Evolutionary conservation across 75 land plant genomes (phyloP).

Genomic region (Isoetes taiwanensis): DNA sequence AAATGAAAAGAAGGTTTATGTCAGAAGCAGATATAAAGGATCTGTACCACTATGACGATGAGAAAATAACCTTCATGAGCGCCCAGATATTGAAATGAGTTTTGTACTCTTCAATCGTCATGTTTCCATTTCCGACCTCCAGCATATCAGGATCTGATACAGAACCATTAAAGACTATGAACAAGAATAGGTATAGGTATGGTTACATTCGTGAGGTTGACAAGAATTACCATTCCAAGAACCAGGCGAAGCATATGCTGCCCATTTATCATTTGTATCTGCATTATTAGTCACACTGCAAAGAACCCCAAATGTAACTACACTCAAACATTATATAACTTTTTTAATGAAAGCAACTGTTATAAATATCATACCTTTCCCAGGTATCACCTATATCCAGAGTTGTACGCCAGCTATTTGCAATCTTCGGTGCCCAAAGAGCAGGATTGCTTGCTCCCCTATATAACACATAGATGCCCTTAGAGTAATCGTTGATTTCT

Average conservation of each 20-base stretch:
- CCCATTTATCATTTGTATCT: constrained; percentile 4
- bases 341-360: not conserved
- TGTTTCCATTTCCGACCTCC: constrained; percentile 1
- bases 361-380: not conserved
- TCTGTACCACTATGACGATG: no score
- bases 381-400: not conserved
- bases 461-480: not conserved
- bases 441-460: not conserved
- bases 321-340: not conserved
- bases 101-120: not conserved
- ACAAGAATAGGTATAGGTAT: not conserved
- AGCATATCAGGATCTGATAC: constrained; percentile 1
- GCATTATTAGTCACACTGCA: not conserved
- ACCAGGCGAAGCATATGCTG: not conserved
- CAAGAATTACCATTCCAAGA: not conserved
- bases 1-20: not conserved
- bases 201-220: not conserved
- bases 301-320: not conserved
- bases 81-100: constrained; percentile 3
- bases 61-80: constrained; percentile 3
- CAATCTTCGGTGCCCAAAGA: not conserved
- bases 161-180: no score
- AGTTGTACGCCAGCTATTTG: constrained; percentile 3
- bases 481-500: not conserved
- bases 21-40: not conserved